Evolutionary conservation across 2,329 filamentous ascomycete species (phyloP), one percentile per base, ranked within the genome.

Genomic region (Trichoderma sp.): DNA sequence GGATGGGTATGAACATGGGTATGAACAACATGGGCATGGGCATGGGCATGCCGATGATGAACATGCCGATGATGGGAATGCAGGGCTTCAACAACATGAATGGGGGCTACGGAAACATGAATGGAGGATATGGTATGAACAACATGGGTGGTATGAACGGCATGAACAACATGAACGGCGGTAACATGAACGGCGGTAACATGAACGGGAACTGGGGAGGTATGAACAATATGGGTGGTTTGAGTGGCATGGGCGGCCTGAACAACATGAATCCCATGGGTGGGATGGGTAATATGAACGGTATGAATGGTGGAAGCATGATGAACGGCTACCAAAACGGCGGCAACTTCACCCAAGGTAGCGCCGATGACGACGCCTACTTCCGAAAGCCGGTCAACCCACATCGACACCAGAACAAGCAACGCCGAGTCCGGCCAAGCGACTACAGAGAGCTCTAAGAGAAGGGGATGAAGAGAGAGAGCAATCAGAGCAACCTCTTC

Each of bases 331-430:
- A 76, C 71, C 76, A 76, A 69, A 77, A 77, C 52, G 77, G 75
- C 11, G 75, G 75, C 71, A 82, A 82, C 73, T 85, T 85, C 60
- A 76, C 79, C 1, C 82, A 83, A 70, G 85, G 86, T 2, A 89
- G 86, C 70, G 88, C 89, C 72, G 93, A 96, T 68, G 94, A 97
- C 69, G 93, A 94, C 70, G 92, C 96, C 7, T 99, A 99, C 81
- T 96, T 98, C 79, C 88, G 96, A 69, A 95, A 97, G 79, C 96
- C 96, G 0, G 92, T 98, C 71, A 99, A 99, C 77, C 95, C 94
- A 2, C 92, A 97, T 77, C 89, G 96, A 62, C 92, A 96, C 77
- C 91, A 94, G 79, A 93, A 94, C 76, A 88, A 92, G 75, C 90
- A 93, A 75, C 88, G 91, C 72, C 86, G 93, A 74, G 89, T 92